These are phyloP conservation scores for Xylaria sp. DNA, from an alignment of 2,329 filamentous ascomycete genomes.

Conservation along the genomic window DNA sequence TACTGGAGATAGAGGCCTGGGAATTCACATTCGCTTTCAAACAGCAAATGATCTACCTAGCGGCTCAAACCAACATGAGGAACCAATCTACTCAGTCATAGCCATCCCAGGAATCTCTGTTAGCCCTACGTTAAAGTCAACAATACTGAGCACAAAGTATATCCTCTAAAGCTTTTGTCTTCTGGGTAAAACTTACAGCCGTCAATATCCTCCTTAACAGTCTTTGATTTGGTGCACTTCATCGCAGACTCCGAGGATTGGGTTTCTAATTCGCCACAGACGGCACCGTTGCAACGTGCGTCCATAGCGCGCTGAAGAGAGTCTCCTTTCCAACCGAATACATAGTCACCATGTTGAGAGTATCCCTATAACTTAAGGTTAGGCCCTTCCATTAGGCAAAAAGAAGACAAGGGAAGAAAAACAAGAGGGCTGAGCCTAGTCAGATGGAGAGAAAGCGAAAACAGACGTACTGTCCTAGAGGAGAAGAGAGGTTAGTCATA, in stretches of 20 bases:
- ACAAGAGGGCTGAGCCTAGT: too few species aligned
- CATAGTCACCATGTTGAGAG: constrained; percentile 54
- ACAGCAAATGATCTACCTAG: background rate
- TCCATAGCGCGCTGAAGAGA: constrained; percentile 57
- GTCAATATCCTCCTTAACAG: constrained; percentile 45
- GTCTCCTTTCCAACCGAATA: constrained; percentile 57
- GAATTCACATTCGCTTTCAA: background rate
- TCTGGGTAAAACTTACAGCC: constrained; percentile 45
- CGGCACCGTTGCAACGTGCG: constrained; percentile 51
- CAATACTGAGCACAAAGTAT: background rate
- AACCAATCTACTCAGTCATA: constrained; percentile 27
- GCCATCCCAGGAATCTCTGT: constrained; percentile 43
- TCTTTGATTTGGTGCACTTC: constrained; percentile 40
- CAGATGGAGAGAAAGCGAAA: too few species aligned
- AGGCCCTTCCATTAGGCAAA: background rate
- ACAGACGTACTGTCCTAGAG: too few species aligned
- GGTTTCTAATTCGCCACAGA: constrained; percentile 43
- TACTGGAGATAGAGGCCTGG: background rate
- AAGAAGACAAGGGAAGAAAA: too few species aligned
- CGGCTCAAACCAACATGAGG: background rate
- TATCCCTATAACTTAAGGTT: constrained; percentile 40
- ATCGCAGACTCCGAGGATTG: constrained; percentile 46
- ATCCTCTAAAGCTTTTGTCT: background rate
- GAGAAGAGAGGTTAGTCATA: too few species aligned
- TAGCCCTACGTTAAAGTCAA: constrained; percentile 42